Base-by-base conservation (phyloP, 768 basidiomycete genomes). In the Galerina marginata region DNA sequence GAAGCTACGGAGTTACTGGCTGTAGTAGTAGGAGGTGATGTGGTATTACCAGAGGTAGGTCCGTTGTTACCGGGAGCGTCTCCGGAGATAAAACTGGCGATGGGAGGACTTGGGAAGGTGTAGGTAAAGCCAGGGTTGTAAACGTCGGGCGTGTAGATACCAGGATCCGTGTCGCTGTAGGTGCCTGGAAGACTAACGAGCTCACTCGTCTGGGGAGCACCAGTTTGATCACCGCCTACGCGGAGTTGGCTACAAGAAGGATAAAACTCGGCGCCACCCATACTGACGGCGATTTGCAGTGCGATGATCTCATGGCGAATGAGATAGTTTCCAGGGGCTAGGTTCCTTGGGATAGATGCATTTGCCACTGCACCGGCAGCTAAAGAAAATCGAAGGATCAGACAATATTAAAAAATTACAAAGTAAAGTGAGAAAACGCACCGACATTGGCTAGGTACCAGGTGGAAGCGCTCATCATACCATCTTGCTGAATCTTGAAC, bases 241-340 rank as follows among this genome's bases (percentile, higher is more conserved):
- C 70, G 74, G 59, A 90, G 69, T 72, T 87, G 82, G 3, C 82
- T 78, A 71, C 92, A 94, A 33, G 84, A 83, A 0, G 89, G 87
- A 70, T 94, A 94, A 73, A 92, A 93, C 74, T 94, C 92, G 1
- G 90, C 91, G 16, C 89, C 89, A 6, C 87, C 86, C 10, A 68
- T 9, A 2, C 67, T 64, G n/a, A 69, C 77, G 9, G 82, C 91
- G 47, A 87, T 79, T 67, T 93, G 92, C 10, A 93, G 84, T 9
- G 88, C 87, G 71, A 93, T 87, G 72, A 93, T 88, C 70, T 93
- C 91, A 69, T 91, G 87, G 0, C 91, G 89, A 67, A 92, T 72
- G 59, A 93, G 77, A 71, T 93, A 93, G 64, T 88, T 84, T 4
- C 92, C 92, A 2, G 88, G 74, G 2, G 84, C 79, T 54, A 93